Evolutionary conservation across 176 grass and related monocot species (phyloP).

Genomic region (Musa troglodytarum): DNA sequence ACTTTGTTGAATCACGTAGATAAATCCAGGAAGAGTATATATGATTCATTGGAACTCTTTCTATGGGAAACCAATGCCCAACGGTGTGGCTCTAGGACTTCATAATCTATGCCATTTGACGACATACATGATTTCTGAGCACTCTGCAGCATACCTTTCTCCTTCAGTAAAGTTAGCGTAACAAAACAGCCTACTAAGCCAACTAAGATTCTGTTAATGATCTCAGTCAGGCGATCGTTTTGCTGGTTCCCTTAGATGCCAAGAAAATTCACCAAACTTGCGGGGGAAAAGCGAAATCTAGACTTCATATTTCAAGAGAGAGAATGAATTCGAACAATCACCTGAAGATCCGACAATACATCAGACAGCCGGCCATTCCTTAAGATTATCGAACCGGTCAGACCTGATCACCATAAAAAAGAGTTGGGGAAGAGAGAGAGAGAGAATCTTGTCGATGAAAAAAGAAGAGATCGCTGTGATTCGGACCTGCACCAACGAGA

Average conservation of each 20-base stretch:
- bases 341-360: slow-evolving; percentile 70
- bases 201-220: too few species aligned
- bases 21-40: too few species aligned
- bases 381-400: slow-evolving; percentile 72
- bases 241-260: background rate
- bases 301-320: background rate
- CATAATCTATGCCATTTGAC: too few species aligned
- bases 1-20: too few species aligned
- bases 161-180: too few species aligned
- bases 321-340: slow-evolving; percentile 14
- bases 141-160: too few species aligned
- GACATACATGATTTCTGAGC: too few species aligned
- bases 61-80: too few species aligned
- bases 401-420: background rate
- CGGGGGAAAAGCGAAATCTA: too few species aligned
- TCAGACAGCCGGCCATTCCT: slow-evolving; percentile 82
- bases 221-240: background rate
- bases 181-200: too few species aligned
- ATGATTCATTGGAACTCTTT: too few species aligned
- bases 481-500: slow-evolving; percentile 62
- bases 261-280: background rate
- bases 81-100: too few species aligned
- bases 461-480: slow-evolving; percentile 6
- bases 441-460: background rate
- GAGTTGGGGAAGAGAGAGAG: background rate